These are phyloP conservation scores for Yamadazyma epiphylla DNA, from an alignment of 1,139 yeast species.

Conservation along the genomic window DNA sequence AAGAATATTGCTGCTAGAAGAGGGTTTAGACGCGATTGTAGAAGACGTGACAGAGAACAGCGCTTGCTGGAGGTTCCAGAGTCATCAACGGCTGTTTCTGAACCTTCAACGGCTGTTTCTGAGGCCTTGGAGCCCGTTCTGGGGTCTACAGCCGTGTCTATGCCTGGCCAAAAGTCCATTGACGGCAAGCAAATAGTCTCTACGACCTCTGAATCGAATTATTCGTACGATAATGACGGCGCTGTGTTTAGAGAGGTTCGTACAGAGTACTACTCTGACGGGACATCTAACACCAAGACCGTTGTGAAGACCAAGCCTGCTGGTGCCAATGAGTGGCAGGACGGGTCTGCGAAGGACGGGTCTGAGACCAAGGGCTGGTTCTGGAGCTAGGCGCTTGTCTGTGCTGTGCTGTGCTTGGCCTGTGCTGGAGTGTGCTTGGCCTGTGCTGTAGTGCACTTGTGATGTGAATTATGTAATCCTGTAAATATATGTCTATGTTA, in stretches of 20 bases:
- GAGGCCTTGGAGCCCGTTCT: too few species aligned
- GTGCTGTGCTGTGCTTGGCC: too few species aligned
- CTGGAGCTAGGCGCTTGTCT: slow-evolving; percentile 16
- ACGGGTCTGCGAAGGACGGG: too few species aligned
- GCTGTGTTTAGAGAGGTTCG: slow-evolving; percentile 51
- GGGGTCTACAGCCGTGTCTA: too few species aligned
- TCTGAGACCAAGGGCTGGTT: slow-evolving; percentile 18
- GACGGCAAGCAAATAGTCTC: slow-evolving; percentile 44
- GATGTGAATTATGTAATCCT: too few species aligned
- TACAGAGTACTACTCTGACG: slow-evolving; percentile 61
- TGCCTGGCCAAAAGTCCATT: too few species aligned
- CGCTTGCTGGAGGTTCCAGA: background rate
- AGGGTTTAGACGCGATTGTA: too few species aligned
- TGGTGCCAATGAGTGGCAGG: slow-evolving; percentile 33
- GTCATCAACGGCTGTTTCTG: slow-evolving; percentile 5
- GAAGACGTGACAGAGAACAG: slow-evolving; percentile 2
- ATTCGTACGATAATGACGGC: slow-evolving; percentile 44
- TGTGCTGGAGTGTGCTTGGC: too few species aligned
- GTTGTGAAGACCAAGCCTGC: slow-evolving; percentile 35
- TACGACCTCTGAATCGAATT: slow-evolving; percentile 43
- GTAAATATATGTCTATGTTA: too few species aligned
- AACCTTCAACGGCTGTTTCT: slow-evolving; percentile 6
- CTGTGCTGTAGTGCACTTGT: too few species aligned
- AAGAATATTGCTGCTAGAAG: too few species aligned
- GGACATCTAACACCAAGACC: slow-evolving; percentile 46